Evolutionary conservation across 208 protist genomes (phyloP).

Genomic region (Crithidia expoeki): DNA sequence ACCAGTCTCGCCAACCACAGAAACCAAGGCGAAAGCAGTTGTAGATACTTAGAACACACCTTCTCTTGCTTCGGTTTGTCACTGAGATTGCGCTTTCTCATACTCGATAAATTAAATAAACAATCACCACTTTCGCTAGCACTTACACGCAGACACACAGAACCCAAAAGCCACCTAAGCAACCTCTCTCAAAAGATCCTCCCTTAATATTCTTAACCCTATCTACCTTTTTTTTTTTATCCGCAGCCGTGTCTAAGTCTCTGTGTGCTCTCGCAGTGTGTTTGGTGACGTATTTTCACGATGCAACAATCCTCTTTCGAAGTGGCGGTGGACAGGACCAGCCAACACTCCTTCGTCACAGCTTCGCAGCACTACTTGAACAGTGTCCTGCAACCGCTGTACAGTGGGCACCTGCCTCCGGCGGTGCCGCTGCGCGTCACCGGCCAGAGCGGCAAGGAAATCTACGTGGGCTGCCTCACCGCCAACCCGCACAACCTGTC

Average conservation of each 20-base stretch:
- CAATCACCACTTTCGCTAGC: too few relatives aligned
- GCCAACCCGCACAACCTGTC: conserved; percentile 47
- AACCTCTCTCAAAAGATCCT: too few relatives aligned
- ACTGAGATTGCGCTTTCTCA: too few relatives aligned
- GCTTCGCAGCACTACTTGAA: conserved; percentile 62
- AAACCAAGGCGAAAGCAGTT: too few relatives aligned
- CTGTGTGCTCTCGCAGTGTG: neutral
- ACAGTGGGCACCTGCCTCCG: conserved; percentile 43
- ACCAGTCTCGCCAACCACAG: too few relatives aligned
- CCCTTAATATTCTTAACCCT: too few relatives aligned
- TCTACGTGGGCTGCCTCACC: conserved; percentile 80
- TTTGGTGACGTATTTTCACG: neutral
- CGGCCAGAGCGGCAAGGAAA: conserved; percentile 40
- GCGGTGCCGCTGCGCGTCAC: conserved; percentile 68
- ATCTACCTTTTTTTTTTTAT: too few relatives aligned
- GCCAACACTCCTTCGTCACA: conserved; percentile 74
- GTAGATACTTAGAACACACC: too few relatives aligned
- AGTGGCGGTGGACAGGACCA: conserved; percentile 52
- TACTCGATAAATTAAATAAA: too few relatives aligned
- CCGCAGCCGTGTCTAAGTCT: neutral
- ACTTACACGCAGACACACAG: too few relatives aligned
- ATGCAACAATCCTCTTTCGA: conserved; percentile 57
- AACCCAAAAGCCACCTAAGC: too few relatives aligned
- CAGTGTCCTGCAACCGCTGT: conserved; percentile 47
- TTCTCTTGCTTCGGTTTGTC: too few relatives aligned